Evolutionary conservation across 331 rosid genomes (phyloP), one percentile per base, ranked within the genome.

Genomic region (Acacia concinna): DNA sequence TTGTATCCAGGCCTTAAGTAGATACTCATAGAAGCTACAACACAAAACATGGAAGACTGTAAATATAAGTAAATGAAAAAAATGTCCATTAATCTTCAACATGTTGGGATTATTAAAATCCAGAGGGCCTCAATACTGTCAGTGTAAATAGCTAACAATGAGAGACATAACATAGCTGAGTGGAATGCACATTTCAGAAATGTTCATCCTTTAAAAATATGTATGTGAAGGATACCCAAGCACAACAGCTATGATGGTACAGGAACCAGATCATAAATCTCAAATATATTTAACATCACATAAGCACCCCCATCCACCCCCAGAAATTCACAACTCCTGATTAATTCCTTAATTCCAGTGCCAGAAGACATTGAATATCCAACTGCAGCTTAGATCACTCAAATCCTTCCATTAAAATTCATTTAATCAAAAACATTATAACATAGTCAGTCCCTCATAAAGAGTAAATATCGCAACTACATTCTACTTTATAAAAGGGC

Each of bases 1-100:
- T 64, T 70, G 89, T 81, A 86, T 78, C 89, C 89, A 86, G 40
- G 85, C 89, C 85, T 86, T 83, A 77, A 86, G 89, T 52, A 86
- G 75, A 75, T 86, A 86, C 70, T 86, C 89, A 9, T 86, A 86
- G 71, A 86, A 86, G 82, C 89, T 86, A 75, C 81, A 78, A 31
- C 67, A 83, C 38, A 78, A 27, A 65, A 66, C 70, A 52, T 51
- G 65, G 64, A 14, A 74, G 43, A 47, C 15, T 35, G 12, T 37
- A 74, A 38, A 14, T 43, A 73, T 69, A 68, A 34, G 73, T 14
- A 44, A 82, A 41, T 74, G 31, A 23, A 68, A 23, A 23, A 79
- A 79, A 49, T 71, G 54, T 41, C 15, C 44, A 66, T 49, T 30
- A 60, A 23, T 77, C n/a, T 79, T 73, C 54, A 73, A 27, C 56